phyloP scores from a whole-genome alignment of 306 rosid genomes.

The Dalbergia oliveri region DNA sequence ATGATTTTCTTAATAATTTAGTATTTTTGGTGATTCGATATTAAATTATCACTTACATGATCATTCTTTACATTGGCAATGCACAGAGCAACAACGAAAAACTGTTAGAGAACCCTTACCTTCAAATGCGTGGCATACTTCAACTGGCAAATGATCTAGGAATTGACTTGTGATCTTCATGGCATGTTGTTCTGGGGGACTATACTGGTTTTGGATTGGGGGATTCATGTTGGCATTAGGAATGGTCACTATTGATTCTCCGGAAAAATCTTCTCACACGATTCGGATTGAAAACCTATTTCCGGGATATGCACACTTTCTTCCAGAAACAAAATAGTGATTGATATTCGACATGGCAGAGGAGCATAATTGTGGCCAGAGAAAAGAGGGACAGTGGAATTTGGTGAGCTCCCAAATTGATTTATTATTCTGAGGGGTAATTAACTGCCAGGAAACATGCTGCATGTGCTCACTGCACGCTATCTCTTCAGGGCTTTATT shows the following conservation, averaged over 20 bases:
- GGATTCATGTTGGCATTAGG: conserved; percentile 44
- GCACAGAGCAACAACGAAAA: conserved; percentile 95
- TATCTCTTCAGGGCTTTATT: conserved; percentile 47
- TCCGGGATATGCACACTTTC: conserved; percentile 49
- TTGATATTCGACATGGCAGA: conserved; percentile 53
- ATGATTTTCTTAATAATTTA: conserved; percentile 35
- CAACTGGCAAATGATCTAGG: conserved; percentile 96
- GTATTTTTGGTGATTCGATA: conserved; percentile 30
- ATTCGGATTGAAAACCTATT: conserved; percentile 45
- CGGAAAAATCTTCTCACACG: conserved; percentile 42
- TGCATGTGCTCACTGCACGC: conserved; percentile 39
- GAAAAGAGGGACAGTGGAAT: conserved; percentile 44
- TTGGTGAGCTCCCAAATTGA: conserved; percentile 42
- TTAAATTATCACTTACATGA: conserved; percentile 34
- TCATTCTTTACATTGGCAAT: conserved; percentile 48
- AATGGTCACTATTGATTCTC: conserved; percentile 41
- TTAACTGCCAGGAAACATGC: conserved; percentile 28
- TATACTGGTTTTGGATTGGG: conserved; percentile 51
- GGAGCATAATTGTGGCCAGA: conserved; percentile 43
- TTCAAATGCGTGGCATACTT: conserved; percentile 98
- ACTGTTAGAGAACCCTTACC: conserved; percentile 98
- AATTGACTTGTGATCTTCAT: conserved; percentile 66
- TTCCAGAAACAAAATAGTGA: conserved; percentile 47
- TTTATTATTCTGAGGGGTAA: conserved; percentile 45
- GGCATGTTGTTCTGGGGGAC: conserved; percentile 54